These are phyloP conservation scores for Xylariaceae sp. DNA, from an alignment of 2,329 filamentous ascomycete genomes.

Conservation along the genomic window DNA sequence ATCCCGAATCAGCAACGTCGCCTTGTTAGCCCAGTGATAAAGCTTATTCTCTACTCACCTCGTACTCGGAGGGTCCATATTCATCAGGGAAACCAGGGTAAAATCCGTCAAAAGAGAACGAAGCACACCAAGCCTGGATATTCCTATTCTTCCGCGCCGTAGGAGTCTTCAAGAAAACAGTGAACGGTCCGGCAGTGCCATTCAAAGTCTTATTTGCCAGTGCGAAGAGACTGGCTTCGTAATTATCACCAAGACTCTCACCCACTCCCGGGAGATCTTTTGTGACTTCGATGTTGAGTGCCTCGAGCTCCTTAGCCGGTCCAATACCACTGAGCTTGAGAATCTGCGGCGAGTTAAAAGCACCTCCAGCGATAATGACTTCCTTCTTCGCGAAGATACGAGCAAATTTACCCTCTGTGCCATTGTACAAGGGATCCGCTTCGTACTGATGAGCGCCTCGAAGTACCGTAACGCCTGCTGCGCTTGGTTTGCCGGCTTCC, in stretches of 20 bases:
- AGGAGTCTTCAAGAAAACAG: slow-evolving; percentile 27
- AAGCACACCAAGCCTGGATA: slow-evolving; percentile 29
- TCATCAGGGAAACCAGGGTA: slow-evolving; percentile 31
- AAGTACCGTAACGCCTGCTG: slow-evolving; percentile 27
- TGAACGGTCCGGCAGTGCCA: slow-evolving; percentile 29
- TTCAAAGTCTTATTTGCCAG: slow-evolving; percentile 25
- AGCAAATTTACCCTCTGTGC: slow-evolving; percentile 27
- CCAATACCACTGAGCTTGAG: slow-evolving; percentile 50
- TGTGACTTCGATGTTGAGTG: slow-evolving; percentile 42
- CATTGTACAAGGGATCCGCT: slow-evolving; percentile 31
- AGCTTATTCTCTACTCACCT: slow-evolving; percentile 8
- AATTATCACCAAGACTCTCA: slow-evolving; percentile 45
- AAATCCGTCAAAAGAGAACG: slow-evolving; percentile 30
- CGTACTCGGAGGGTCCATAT: slow-evolving; percentile 30
- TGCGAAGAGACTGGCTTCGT: slow-evolving; percentile 30
- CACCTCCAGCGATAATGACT: slow-evolving; percentile 47
- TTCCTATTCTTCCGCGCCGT: slow-evolving; percentile 28
- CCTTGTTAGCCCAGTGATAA: background rate
- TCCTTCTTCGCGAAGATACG: slow-evolving; percentile 33
- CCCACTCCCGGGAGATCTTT: slow-evolving; percentile 48
- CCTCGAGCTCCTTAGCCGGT: slow-evolving; percentile 36
- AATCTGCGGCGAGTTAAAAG: slow-evolving; percentile 49
- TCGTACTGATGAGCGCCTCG: slow-evolving; percentile 32
- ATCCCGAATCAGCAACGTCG: slow-evolving; percentile 3
- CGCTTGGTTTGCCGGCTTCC: slow-evolving; percentile 21